Base-by-base conservation (phyloP, 495 filamentous ascomycete genomes). In the Jackrogersella minutella region DNA sequence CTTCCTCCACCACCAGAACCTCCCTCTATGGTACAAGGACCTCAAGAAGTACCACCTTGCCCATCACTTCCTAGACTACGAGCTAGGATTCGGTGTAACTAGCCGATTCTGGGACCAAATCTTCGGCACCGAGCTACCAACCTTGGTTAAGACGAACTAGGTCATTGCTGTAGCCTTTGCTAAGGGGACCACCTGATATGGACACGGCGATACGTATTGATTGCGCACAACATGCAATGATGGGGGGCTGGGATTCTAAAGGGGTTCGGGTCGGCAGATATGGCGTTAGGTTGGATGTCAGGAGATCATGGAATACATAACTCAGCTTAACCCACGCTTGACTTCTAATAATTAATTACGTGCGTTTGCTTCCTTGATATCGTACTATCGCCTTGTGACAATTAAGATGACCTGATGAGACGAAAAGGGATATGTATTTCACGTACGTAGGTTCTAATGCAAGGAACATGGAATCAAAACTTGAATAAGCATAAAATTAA, bases 81-180 rank as follows among this genome's bases (percentile, higher is more conserved):
- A 97, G 76, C 93, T 96, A 62, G 96, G 96, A n/a, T 99, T 97
- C 64, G 96, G 96, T 19, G 95, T 99, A 24, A 97, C 95, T n/a
- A 97, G 91, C 80, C 86, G 89, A 36, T 96, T 99, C 85, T 99
- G 96, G 96, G 96, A 99, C 74, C 79, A 77, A 8, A 79, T 98
- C 1, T 99, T 99, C 72, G 90, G 91, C 47, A 99, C 96, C 14
- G 90, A 95, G 79, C 78, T 99, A 21, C 72, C 80, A 1, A 81
- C 83, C 51, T 79, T 74, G 30, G 73, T 76, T 22, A 91, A 91
- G 82, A 77, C 82, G 26, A 80, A 86, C 66, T 91, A 80, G 44
- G 36, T 11, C 17, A 34, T 40, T 14, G 11, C 43, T 14, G 6
- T 36, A 46, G 17, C 53, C 39, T 19, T 41, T 5, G n/a, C 16